These are phyloP conservation scores for Globisporangium parvum DNA, from an alignment of 352 stramenopile species.

Conservation along the genomic window DNA sequence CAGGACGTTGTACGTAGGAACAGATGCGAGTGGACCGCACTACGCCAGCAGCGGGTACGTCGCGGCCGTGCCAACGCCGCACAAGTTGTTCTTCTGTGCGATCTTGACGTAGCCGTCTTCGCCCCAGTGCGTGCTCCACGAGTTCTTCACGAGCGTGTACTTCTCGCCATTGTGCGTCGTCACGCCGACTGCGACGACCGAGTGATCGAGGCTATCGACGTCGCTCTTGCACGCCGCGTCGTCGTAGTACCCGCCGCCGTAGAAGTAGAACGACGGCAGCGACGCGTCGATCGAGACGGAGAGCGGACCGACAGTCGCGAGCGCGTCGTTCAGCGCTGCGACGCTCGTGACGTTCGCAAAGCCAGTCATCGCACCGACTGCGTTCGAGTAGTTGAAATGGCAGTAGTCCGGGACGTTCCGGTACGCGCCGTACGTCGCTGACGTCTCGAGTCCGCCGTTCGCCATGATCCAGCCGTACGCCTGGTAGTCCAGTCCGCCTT, in stretches of 20 bases:
- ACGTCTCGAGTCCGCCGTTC: constrained; percentile 74
- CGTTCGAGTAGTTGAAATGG: constrained; percentile 76
- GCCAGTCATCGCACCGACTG: constrained; percentile 62
- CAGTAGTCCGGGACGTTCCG: constrained; percentile 86
- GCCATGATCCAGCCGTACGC: constrained; percentile 87
- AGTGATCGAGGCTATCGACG: constrained; percentile 90
- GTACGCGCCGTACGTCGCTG: constrained; percentile 81
- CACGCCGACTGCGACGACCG: constrained; percentile 88
- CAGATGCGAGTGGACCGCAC: not conserved
- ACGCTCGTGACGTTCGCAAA: constrained; percentile 81
- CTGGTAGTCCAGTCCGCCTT: constrained; percentile 87
- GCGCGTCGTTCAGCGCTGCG: constrained; percentile 72
- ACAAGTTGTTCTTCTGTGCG: constrained; percentile 91
- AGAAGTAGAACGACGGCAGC: constrained; percentile 87
- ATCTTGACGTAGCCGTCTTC: constrained; percentile 92
- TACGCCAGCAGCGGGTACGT: constrained; percentile 76
- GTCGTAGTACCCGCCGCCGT: constrained; percentile 81
- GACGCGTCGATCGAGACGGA: constrained; percentile 87
- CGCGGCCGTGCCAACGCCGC: constrained; percentile 89
- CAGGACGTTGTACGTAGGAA: too few relatives aligned
- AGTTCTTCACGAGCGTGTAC: constrained; percentile 95
- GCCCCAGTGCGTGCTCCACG: constrained; percentile 92
- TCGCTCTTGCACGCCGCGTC: constrained; percentile 87
- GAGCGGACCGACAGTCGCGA: constrained; percentile 75
- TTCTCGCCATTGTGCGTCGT: constrained; percentile 85